phyloP scores from a whole-genome alignment of 176 grass and related monocot genomes.

The Zea luxurians region DNA sequence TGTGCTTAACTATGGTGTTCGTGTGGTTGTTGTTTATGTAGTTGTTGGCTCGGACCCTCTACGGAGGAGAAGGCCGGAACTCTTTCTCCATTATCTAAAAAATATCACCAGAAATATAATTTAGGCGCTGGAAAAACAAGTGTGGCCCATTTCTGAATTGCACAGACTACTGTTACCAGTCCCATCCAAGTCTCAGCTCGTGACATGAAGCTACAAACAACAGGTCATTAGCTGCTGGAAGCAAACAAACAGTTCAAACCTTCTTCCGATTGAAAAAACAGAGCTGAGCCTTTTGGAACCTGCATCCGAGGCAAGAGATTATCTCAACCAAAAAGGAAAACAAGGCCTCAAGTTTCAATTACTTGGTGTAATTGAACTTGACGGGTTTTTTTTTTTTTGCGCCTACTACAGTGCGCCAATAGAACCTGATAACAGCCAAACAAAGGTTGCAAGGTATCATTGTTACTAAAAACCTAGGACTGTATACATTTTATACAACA shows the following conservation, averaged over 20 bases:
- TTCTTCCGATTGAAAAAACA: not conserved
- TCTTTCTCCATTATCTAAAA: no score
- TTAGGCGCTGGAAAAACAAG: not conserved
- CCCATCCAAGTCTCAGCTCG: not conserved
- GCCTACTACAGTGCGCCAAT: constrained; percentile 21
- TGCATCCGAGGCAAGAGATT: not conserved
- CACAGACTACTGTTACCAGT: not conserved
- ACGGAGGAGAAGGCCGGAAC: no score
- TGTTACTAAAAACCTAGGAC: constrained; percentile 32
- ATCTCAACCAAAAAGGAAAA: constrained; percentile 7
- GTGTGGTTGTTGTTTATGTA: no score
- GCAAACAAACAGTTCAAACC: not conserved
- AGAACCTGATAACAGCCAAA: constrained; percentile 25
- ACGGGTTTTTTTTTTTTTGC: not conserved
- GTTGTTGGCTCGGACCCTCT: no score
- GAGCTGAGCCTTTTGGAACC: constrained; percentile 1
- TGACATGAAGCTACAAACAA: not conserved
- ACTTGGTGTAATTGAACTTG: constrained; percentile 38
- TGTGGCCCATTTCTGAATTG: not conserved
- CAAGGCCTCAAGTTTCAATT: constrained; percentile 25
- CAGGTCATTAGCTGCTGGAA: no score
- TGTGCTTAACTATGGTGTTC: no score
- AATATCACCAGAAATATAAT: no score
- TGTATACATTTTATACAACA: constrained; percentile 41
- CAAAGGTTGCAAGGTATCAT: constrained; percentile 27